Evolutionary conservation across 1,139 yeast species (phyloP).

Genomic region (Lodderomyces theae): DNA sequence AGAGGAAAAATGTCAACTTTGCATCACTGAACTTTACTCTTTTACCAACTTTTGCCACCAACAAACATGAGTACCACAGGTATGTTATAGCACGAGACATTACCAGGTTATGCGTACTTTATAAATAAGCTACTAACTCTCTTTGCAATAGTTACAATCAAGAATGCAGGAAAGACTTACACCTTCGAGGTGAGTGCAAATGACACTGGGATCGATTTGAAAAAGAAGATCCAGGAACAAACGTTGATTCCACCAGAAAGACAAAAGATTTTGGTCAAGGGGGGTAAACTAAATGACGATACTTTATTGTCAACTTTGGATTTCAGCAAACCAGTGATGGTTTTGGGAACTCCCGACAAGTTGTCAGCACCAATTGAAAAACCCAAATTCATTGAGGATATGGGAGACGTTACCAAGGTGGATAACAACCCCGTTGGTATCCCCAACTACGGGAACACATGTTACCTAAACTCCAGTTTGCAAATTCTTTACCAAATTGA

Average conservation of each 20-base stretch:
- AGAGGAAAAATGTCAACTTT: no score
- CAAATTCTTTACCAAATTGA: constrained; percentile 74
- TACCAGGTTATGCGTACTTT: no score
- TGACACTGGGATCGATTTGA: constrained; percentile 68
- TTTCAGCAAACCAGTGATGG: constrained; percentile 77
- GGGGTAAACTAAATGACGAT: constrained; percentile 81
- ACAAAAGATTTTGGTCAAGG: constrained; percentile 86
- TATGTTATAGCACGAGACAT: neutral
- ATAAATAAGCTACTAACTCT: no score
- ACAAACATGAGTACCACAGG: constrained; percentile 4
- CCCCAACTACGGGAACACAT: constrained; percentile 87
- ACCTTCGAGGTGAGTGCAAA: constrained; percentile 58
- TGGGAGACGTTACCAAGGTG: constrained; percentile 40
- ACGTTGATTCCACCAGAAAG: constrained; percentile 85
- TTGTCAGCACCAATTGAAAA: constrained; percentile 58
- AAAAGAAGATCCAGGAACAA: constrained; percentile 63
- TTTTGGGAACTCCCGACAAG: constrained; percentile 85
- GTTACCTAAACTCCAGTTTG: constrained; percentile 86
- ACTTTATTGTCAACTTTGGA: constrained; percentile 41
- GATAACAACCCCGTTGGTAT: constrained; percentile 74
- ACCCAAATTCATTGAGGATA: constrained; percentile 68
- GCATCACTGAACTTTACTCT: no score
- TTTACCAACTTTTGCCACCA: constrained; percentile 11
- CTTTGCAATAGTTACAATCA: constrained; percentile 44
- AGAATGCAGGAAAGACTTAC: constrained; percentile 82